phyloP scores from a whole-genome alignment of 2,329 filamentous ascomycete genomes.

The Botrytis fabae region DNA sequence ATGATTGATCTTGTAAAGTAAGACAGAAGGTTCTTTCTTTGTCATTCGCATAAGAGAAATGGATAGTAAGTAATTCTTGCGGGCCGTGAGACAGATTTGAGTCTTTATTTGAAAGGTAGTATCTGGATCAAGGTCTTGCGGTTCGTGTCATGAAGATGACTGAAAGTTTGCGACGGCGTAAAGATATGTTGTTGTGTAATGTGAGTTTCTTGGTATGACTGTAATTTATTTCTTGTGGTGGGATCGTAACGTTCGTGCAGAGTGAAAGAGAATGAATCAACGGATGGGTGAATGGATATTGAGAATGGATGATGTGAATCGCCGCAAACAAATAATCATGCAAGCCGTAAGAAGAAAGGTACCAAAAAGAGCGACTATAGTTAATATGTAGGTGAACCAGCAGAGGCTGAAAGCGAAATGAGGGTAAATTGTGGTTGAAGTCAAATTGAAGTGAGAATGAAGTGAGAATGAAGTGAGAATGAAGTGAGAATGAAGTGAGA shows the following conservation, averaged over 20 bases:
- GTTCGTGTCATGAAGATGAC: not conserved
- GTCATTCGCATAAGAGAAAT: slow-evolving; percentile 3
- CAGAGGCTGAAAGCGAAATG: not conserved
- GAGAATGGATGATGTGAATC: not conserved
- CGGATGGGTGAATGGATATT: not conserved
- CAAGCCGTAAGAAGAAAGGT: not conserved
- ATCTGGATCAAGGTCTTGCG: not conserved
- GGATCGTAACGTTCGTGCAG: not conserved
- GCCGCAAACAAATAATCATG: not conserved
- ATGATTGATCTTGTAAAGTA: slow-evolving; percentile 2
- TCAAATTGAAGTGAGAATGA: not conserved
- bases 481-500: not conserved
- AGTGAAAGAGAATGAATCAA: not conserved
- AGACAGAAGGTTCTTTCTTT: not conserved
- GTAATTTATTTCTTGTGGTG: not conserved
- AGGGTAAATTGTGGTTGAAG: not conserved
- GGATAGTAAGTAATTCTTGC: not conserved
- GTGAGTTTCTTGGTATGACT: not conserved
- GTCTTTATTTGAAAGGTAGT: not conserved
- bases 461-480: not conserved
- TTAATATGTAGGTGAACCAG: slow-evolving; percentile 5
- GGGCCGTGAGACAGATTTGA: not conserved
- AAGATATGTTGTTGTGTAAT: not conserved
- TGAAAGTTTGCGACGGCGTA: not conserved
- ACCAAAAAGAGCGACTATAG: slow-evolving; percentile 13